Evolutionary conservation across 2,329 filamentous ascomycete genomes (phyloP).

Genomic region (Hypoxylon sp.): DNA sequence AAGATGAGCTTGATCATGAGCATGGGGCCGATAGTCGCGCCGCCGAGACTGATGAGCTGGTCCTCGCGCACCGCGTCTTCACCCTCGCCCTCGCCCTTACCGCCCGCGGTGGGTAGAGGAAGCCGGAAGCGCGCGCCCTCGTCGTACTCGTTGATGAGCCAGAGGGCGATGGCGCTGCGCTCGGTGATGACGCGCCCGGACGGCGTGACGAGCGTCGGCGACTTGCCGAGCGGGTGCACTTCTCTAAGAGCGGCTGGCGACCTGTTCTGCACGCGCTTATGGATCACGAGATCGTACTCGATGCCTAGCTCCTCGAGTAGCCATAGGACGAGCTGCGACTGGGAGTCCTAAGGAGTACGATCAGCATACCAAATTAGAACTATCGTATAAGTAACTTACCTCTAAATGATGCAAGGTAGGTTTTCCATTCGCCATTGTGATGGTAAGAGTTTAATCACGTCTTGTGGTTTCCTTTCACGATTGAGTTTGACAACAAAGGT

Average conservation of each 20-base stretch:
- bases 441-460: not conserved
- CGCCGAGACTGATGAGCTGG: constrained; percentile 36
- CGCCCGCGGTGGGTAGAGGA: not conserved
- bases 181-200: constrained; percentile 36
- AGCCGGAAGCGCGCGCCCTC: constrained; percentile 29
- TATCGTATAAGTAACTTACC: constrained; percentile 12
- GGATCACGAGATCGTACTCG: constrained; percentile 38
- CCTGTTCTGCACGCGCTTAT: constrained; percentile 25
- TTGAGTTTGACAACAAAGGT: not conserved
- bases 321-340: constrained; percentile 40
- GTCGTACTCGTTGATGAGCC: constrained; percentile 39
- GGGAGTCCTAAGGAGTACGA: constrained; percentile 32
- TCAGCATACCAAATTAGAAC: not conserved
- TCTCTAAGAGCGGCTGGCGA: constrained; percentile 28
- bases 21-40: constrained; percentile 20
- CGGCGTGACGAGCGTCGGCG: constrained; percentile 38
- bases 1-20: constrained; percentile 32
- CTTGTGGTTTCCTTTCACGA: not conserved
- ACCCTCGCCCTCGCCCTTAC: not conserved
- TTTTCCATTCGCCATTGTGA: constrained; percentile 31
- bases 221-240: constrained; percentile 38
- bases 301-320: constrained; percentile 40
- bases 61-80: constrained; percentile 39
- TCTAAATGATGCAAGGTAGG: constrained; percentile 38
- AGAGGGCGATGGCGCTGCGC: constrained; percentile 40